Percentiles rank a stretch among this genome's conserved stretches.
Evolutionary conservation across 108 stramenopile genomes (phyloP).

Genomic region (Nitzschia palea): DNA sequence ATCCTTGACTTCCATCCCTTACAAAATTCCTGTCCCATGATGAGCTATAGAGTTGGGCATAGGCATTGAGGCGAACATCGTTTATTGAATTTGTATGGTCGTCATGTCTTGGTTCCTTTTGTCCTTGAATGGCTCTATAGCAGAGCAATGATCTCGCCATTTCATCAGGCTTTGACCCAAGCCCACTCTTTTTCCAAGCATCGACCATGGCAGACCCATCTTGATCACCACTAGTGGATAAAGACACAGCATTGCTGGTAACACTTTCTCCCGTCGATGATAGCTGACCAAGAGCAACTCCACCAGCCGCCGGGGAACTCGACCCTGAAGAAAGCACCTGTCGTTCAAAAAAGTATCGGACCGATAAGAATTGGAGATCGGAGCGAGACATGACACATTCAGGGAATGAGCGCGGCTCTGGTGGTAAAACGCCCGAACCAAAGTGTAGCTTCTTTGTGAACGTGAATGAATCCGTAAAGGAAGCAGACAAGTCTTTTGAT

Average conservation of each 20-base stretch:
- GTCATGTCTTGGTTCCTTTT: no score
- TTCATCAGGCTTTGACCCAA: conserved; percentile 10
- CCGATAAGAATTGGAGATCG: neutral
- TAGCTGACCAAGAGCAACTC: neutral
- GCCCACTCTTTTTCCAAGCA: conserved; percentile 14
- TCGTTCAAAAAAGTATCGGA: conserved; percentile 1
- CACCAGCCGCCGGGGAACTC: neutral
- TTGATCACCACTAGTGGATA: neutral
- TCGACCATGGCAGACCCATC: conserved; percentile 14
- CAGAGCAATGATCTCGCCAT: conserved; percentile 18
- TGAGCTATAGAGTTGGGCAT: conserved; percentile 13
- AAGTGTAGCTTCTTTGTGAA: conserved; percentile 1
- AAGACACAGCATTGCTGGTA: neutral
- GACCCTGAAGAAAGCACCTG: neutral
- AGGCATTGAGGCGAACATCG: conserved; percentile 9
- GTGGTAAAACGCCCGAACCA: neutral
- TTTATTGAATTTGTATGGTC: no score
- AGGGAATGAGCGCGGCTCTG: neutral
- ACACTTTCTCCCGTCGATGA: neutral
- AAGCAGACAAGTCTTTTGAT: neutral
- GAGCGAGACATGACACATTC: neutral
- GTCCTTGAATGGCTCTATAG: conserved; percentile 13
- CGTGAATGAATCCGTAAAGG: neutral
- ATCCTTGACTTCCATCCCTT: conserved; percentile 58
- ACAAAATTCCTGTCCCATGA: conserved; percentile 11